phyloP scores from a whole-genome alignment of 495 filamentous ascomycete genomes.

The Trichoderma parareesei region DNA sequence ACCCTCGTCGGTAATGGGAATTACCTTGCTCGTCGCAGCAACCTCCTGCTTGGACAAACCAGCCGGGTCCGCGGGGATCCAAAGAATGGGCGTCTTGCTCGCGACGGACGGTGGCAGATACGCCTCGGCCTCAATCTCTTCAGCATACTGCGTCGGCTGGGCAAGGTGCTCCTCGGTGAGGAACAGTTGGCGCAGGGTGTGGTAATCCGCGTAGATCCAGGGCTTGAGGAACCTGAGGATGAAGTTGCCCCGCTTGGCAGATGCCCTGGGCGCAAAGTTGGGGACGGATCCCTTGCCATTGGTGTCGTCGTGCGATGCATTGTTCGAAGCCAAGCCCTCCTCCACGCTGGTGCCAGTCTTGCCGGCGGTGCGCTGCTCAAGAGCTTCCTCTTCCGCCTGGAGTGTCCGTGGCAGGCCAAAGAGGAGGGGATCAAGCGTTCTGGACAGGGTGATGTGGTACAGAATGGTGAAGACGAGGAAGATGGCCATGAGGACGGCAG shows the following conservation, averaged over 20 bases:
- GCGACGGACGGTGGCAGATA: constrained; percentile 71
- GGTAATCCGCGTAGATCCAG: constrained; percentile 66
- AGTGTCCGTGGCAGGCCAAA: constrained; percentile 66
- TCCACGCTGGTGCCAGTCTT: constrained; percentile 14
- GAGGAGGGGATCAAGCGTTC: constrained; percentile 69
- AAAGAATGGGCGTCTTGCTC: constrained; percentile 59
- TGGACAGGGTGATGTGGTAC: constrained; percentile 76
- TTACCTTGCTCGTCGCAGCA: constrained; percentile 57
- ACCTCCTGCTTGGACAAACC: constrained; percentile 76
- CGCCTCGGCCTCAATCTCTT: constrained; percentile 55
- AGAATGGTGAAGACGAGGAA: constrained; percentile 73
- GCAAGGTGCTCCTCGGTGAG: constrained; percentile 39
- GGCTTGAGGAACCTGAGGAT: constrained; percentile 70
- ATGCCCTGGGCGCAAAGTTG: constrained; percentile 3
- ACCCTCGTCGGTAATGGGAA: constrained; percentile 77
- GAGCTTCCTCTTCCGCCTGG: constrained; percentile 52
- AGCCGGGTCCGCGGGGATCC: constrained; percentile 71
- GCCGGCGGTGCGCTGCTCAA: constrained; percentile 8
- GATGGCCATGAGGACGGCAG: constrained; percentile 73
- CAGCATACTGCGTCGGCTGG: constrained; percentile 40
- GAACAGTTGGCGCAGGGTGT: constrained; percentile 60
- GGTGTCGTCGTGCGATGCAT: constrained; percentile 19
- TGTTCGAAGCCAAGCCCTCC: constrained; percentile 24
- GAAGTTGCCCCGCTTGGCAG: constrained; percentile 33
- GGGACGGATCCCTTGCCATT: constrained; percentile 17